Base-by-base conservation (phyloP, 2,329 filamentous ascomycete genomes). In the Thelonectria discophora region DNA sequence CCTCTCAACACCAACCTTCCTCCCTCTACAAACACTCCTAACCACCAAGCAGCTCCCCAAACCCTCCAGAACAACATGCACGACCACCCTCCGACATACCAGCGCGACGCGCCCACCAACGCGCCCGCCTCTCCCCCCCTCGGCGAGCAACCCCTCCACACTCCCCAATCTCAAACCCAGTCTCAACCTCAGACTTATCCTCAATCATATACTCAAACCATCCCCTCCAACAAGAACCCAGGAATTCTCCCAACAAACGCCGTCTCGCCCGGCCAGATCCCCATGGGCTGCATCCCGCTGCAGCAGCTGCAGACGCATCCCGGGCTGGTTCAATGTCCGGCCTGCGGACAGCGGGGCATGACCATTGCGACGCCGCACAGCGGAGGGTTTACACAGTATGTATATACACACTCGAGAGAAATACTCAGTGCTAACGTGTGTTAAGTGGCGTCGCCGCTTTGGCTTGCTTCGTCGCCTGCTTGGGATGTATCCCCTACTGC, bases 401-500 rank as follows among this genome's bases (percentile, higher is more conserved):
- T 65, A 24, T 24, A 7, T 3, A 1, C 3, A n/a, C 11, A 10
- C 8, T 7, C 5, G 3, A 13, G 20, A 15, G 46, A 2, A 2
- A 43, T 4, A 10, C 6, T 42, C 11, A n/a, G n/a, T 12, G 30
- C 49, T 65, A 30, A 66, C 20, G 2, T 2, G n/a, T n/a, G 12
- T 17, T 9, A 3, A 71, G 69, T 65, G 65, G 43, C 34, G 4
- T 64, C 40, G 69, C 69, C 8, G 65, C 65, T 6, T 8, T 65
- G 9, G 57, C 65, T 1, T 71, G 69, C 9, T 57, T 65, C 24
- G 40, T 65, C 6, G 61, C 24, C n/a, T 68, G 65, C n/a, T 9
- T 69, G 24, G 69, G 66, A 51, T 70, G 66, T 40, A 61, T 71
- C 13, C 66, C 69, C 0, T 72, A 69, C 37, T 59, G 37, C 32